phyloP scores from a whole-genome alignment of 169 alveolate species.

The Plasmodium gallinaceum region DNA sequence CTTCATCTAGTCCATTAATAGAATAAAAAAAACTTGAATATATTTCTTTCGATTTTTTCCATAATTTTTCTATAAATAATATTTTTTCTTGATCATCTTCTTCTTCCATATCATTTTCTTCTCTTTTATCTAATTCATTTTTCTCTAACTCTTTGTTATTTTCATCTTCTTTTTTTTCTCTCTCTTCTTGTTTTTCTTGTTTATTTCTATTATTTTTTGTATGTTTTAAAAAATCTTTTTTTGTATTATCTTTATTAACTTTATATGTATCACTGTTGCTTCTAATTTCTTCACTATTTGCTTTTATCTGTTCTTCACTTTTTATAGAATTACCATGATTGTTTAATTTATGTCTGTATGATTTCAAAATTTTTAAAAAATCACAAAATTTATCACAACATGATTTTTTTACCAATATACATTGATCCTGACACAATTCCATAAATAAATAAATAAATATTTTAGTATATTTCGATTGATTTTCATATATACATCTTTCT shows the following conservation, averaged over 20 bases:
- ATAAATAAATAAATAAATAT: constrained; percentile 30
- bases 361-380: constrained; percentile 37
- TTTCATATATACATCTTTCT: constrained; percentile 56
- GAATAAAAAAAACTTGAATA: constrained; percentile 50
- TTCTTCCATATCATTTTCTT: neutral
- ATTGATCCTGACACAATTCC: constrained; percentile 70
- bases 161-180: constrained; percentile 9
- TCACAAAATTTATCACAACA: constrained; percentile 70
- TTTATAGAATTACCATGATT: constrained; percentile 3
- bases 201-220: neutral
- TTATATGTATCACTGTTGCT: neutral
- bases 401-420: constrained; percentile 73
- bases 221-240: neutral
- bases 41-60: constrained; percentile 67
- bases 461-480: constrained; percentile 29
- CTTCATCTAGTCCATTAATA: constrained; percentile 76
- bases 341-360: constrained; percentile 16
- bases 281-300: neutral
- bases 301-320: constrained; percentile 6
- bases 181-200: constrained; percentile 19
- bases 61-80: constrained; percentile 37
- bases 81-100: neutral
- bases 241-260: neutral
- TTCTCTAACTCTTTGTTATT: neutral
- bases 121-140: neutral